Percentiles rank a stretch among this genome's conserved stretches.
These are phyloP conservation scores for Cytospora piceicola DNA, from an alignment of 2,329 filamentous ascomycete genomes.

Conservation along the genomic window DNA sequence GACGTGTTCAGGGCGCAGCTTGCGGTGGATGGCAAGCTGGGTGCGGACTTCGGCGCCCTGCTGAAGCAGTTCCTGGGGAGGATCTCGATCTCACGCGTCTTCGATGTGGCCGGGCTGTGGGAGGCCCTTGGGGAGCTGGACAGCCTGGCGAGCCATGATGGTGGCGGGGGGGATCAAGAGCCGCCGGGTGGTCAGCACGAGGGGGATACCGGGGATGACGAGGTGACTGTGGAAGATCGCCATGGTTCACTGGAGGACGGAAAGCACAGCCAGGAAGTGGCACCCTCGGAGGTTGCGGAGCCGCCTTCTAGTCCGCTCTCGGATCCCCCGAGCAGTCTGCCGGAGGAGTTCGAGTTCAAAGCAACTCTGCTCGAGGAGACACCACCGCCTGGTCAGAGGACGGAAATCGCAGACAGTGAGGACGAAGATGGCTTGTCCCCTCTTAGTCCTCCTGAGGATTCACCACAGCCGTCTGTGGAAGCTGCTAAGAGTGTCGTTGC, in stretches of 20 bases:
- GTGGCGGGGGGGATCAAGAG: background rate
- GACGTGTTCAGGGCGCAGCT: slow-evolving; percentile 45
- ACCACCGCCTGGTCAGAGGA: slow-evolving; percentile 25
- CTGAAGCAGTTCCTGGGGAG: slow-evolving; percentile 49
- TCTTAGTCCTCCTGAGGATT: background rate
- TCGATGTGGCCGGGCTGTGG: slow-evolving; percentile 61
- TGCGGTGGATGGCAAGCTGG: slow-evolving; percentile 27
- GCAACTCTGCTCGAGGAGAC: background rate
- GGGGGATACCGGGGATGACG: background rate
- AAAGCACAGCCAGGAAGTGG: background rate
- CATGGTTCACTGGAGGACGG: background rate
- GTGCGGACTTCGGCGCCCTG: slow-evolving; percentile 32
- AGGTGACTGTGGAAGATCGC: background rate
- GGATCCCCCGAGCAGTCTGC: slow-evolving; percentile 26
- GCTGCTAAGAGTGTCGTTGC: background rate
- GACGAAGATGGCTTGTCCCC: slow-evolving; percentile 42
- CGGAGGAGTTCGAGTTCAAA: slow-evolving; percentile 11
- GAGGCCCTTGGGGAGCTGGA: slow-evolving; percentile 60
- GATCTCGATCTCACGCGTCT: slow-evolving; percentile 59
- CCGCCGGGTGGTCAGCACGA: slow-evolving; percentile 5
- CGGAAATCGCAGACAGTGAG: slow-evolving; percentile 46
- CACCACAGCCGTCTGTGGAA: background rate
- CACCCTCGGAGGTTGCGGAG: slow-evolving; percentile 1
- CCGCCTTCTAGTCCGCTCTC: slow-evolving; percentile 19
- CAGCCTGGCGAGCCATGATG: slow-evolving; percentile 1